Conservation (phyloP, 139 green algal species). For the Pedinophyceae sp. region DNA sequence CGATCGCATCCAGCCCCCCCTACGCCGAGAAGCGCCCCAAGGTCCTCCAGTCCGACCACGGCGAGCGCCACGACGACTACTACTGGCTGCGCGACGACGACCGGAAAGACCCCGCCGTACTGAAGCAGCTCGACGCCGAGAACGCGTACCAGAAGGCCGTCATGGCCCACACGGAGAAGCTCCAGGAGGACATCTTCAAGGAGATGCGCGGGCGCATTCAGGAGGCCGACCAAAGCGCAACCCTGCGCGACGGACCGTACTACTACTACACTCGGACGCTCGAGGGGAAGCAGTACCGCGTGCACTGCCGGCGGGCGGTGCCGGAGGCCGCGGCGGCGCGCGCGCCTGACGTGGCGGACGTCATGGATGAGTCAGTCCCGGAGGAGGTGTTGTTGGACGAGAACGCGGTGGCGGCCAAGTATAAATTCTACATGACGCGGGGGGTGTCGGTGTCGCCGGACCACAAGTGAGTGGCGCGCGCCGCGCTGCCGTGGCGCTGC, state of each 20-base stretch:
- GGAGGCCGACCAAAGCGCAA: slow-evolving; percentile 45
- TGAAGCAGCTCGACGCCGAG: slow-evolving; percentile 33
- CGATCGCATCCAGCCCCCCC: too few species aligned
- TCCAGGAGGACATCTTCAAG: slow-evolving; percentile 54
- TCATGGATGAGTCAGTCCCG: slow-evolving; percentile 14
- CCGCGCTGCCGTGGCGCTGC: too few species aligned
- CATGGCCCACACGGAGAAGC: slow-evolving; percentile 54
- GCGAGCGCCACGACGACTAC: background rate
- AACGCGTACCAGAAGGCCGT: slow-evolving; percentile 49
- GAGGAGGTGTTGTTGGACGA: slow-evolving; percentile 53
- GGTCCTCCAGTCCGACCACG: background rate
- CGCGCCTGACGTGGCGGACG: slow-evolving; percentile 26
- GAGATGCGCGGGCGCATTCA: slow-evolving; percentile 69
- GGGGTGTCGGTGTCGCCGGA: slow-evolving; percentile 29
- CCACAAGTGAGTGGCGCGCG: too few species aligned
- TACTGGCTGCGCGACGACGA: slow-evolving; percentile 40
- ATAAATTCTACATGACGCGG: slow-evolving; percentile 31
- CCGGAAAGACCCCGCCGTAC: slow-evolving; percentile 36
- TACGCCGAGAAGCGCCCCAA: too few species aligned
- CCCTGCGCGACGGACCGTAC: slow-evolving; percentile 30
- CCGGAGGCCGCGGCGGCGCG: slow-evolving; percentile 6
- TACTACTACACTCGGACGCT: slow-evolving; percentile 68
- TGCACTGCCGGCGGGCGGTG: slow-evolving; percentile 50
- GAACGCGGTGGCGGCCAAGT: slow-evolving; percentile 17
- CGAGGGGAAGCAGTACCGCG: slow-evolving; percentile 51